Base-by-base conservation (phyloP, 108 stramenopile species). In the Licmophora abbreviata region DNA sequence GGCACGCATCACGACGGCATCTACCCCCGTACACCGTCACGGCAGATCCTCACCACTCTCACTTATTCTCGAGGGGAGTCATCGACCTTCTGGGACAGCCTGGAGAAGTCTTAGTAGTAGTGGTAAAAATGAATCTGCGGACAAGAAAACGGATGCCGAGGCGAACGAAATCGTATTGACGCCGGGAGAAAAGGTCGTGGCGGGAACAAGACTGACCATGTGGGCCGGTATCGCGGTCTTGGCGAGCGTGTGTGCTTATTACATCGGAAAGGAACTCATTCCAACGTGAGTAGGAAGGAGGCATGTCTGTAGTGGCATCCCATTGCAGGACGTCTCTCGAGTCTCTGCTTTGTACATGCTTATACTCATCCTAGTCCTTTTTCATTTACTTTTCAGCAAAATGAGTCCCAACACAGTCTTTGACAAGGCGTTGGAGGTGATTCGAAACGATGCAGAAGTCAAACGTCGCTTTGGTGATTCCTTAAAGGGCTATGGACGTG, bases 401-500 rank as follows among this genome's bases (percentile, higher is more conserved):
- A 86, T 93, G 85, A 79, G 77, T 51, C 87, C 92, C 56, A 93
- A 93, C 59, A 66, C 68, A n/a, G 83, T 93, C 14, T 93, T 94
- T 64, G 79, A 80, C 52, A 48, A 58, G 21, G 74, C 86, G 20
- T 69, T 76, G 23, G 61, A 74, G 21, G 35, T 69, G 3, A 66
- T 95, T 41, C 73, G 73, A 9, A 38, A 61, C 14, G 46, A 92
- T 58, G 55, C 62, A 9, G 69, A 91, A 53, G 88, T 94, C 26
- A 51, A 56, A 31, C 76, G 76, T 28, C 75, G 77, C 32, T 97
- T 84, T 63, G 96, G 96, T 12, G 83, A 86, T 4, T 48, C 59
- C 0, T 51, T 97, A 58, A 95, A 94, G 61, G 91, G 69, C n/a
- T 97, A 94, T 63, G 96, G 96, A 3, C 68, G 89, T 28, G 96